phyloP scores from a whole-genome alignment of 2,329 filamentous ascomycete species.

The Talaromyces sp. region DNA sequence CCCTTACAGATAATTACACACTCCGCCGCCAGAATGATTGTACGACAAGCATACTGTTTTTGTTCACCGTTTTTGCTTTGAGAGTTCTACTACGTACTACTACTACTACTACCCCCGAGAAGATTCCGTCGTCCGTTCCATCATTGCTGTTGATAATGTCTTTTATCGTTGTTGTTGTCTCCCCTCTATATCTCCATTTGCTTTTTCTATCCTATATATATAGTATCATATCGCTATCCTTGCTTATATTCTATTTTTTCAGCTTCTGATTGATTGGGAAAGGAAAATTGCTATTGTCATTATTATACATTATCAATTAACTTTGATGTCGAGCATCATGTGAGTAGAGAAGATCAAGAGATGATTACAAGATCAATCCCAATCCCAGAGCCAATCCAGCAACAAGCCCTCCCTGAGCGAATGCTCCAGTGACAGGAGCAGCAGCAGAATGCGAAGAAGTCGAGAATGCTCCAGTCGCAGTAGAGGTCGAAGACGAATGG shows the following conservation, averaged over 20 bases:
- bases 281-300: slow-evolving; percentile 6
- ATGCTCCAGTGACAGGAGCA: slow-evolving; percentile 20
- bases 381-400: slow-evolving; percentile 27
- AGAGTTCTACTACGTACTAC: background rate
- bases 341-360: background rate
- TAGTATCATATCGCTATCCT: background rate
- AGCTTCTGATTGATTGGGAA: slow-evolving; percentile 1
- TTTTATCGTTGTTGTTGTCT: slow-evolving; percentile 2
- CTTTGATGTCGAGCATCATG: background rate
- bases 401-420: slow-evolving; percentile 28
- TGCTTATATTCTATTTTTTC: slow-evolving; percentile 1
- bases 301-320: slow-evolving; percentile 10
- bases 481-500: slow-evolving; percentile 8
- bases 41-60: slow-evolving; percentile 13
- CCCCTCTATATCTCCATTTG: slow-evolving; percentile 4
- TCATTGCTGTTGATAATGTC: background rate
- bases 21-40: slow-evolving; percentile 1
- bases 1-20: background rate
- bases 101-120: background rate
- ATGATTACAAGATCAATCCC: slow-evolving; percentile 18
- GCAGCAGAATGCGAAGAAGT: slow-evolving; percentile 7
- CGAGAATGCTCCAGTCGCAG: background rate
- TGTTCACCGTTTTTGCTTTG: background rate
- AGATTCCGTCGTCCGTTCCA: background rate
- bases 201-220: slow-evolving; percentile 1